Evolutionary conservation across 805 yeast genomes (phyloP).

Genomic region (Yarrowia sp.): DNA sequence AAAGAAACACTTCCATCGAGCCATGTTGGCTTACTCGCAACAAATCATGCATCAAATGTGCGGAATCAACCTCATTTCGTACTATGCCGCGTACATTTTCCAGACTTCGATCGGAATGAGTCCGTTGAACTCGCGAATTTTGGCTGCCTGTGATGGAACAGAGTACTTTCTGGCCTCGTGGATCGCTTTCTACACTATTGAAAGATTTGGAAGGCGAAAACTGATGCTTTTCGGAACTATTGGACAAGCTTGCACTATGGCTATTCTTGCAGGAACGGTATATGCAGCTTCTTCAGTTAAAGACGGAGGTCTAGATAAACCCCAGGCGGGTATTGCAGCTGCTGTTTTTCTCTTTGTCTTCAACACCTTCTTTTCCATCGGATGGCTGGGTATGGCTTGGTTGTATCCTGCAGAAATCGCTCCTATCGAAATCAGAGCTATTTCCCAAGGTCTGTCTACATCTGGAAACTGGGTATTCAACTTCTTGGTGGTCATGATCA

Average conservation of each 20-base stretch:
- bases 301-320: background rate
- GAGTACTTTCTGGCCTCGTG: constrained; percentile 62
- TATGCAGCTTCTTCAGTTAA: background rate
- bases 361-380: constrained; percentile 13
- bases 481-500: constrained; percentile 1
- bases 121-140: constrained; percentile 29
- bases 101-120: constrained; percentile 55
- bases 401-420: constrained; percentile 4
- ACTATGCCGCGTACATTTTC: constrained; percentile 83
- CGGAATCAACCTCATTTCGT: constrained; percentile 86
- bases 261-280: constrained; percentile 29
- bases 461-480: background rate
- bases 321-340: background rate
- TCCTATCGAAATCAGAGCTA: background rate
- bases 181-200: constrained; percentile 43
- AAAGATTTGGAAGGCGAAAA: constrained; percentile 65
- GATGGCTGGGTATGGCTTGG: constrained; percentile 6
- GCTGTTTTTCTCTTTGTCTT: constrained; percentile 6
- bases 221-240: constrained; percentile 66
- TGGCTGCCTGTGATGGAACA: constrained; percentile 37
- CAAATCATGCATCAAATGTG: constrained; percentile 75
- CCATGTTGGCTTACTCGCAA: constrained; percentile 38
- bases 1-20: background rate
- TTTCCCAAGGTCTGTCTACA: constrained; percentile 4
- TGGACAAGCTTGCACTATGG: constrained; percentile 48